A percentile compares a stretch with the other conserved stretches of the same genome.
Conservation (phyloP, 106 monocot species). For the Dioscorea zingiberensis region DNA sequence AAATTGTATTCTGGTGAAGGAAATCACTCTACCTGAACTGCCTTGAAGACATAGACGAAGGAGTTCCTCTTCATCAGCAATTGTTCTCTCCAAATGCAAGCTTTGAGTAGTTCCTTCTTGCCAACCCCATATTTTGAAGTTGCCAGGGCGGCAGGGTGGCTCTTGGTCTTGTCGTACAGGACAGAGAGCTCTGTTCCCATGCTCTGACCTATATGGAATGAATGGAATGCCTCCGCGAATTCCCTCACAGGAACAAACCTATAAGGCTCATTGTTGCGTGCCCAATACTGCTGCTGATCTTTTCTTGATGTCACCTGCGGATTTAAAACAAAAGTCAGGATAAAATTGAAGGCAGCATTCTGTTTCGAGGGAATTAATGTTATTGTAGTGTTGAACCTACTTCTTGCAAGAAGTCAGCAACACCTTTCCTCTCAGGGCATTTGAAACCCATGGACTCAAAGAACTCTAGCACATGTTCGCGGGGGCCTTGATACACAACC, state of each 20-base stretch:
- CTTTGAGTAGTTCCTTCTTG: conserved; percentile 23
- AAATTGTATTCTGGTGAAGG: neutral
- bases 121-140: conserved; percentile 29
- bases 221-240: conserved; percentile 30
- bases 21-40: conserved; percentile 23
- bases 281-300: conserved; percentile 46
- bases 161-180: conserved; percentile 28
- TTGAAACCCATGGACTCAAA: conserved; percentile 48
- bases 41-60: conserved; percentile 48
- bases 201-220: conserved; percentile 31
- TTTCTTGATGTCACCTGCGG: conserved; percentile 42
- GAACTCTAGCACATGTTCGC: conserved; percentile 42
- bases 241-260: conserved; percentile 20
- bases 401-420: conserved; percentile 58
- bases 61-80: conserved; percentile 45
- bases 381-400: conserved; percentile 11
- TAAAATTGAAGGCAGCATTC: too few species aligned
- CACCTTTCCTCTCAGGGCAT: conserved; percentile 53
- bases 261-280: conserved; percentile 17
- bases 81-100: conserved; percentile 27
- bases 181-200: conserved; percentile 18
- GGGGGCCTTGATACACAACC: conserved; percentile 45
- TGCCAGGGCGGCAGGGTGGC: conserved; percentile 34
- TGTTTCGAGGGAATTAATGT: neutral
- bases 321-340: neutral